phyloP scores from a whole-genome alignment of 2,329 filamentous ascomycete species.

The Penicillium sp. region DNA sequence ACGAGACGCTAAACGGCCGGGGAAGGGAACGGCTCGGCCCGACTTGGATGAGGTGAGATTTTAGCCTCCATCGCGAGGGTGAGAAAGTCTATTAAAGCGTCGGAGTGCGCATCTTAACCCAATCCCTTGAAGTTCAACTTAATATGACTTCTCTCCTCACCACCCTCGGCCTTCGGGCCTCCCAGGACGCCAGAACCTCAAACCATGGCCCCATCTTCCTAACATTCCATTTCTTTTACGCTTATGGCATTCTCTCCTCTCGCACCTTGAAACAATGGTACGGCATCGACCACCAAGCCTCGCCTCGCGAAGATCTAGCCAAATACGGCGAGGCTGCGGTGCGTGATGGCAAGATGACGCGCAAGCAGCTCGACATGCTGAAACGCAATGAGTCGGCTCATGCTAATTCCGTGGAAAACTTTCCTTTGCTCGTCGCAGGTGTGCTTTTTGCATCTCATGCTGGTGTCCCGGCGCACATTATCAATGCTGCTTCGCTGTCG shows the following conservation, averaged over 20 bases:
- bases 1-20: no score
- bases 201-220: constrained; percentile 37
- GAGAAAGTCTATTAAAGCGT: neutral
- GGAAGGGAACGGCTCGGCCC: neutral
- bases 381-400: constrained; percentile 41
- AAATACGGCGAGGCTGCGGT: constrained; percentile 40
- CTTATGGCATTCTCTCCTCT: constrained; percentile 16
- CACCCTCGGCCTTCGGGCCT: constrained; percentile 26
- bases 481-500: constrained; percentile 43
- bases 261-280: no score
- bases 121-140: neutral
- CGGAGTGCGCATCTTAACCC: neutral
- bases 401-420: constrained; percentile 38
- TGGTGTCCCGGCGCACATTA: constrained; percentile 33
- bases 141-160: constrained; percentile 34
- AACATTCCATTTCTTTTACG: no score
- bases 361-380: constrained; percentile 36
- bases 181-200: constrained; percentile 13
- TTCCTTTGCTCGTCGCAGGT: constrained; percentile 38
- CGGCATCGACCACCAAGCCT: constrained; percentile 42
- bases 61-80: neutral
- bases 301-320: constrained; percentile 39
- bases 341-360: constrained; percentile 38
- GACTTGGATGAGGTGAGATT: neutral
- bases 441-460: constrained; percentile 44